These are phyloP conservation scores for Didymella glomerata DNA, from an alignment of 2,329 filamentous ascomycete species.

Conservation along the genomic window DNA sequence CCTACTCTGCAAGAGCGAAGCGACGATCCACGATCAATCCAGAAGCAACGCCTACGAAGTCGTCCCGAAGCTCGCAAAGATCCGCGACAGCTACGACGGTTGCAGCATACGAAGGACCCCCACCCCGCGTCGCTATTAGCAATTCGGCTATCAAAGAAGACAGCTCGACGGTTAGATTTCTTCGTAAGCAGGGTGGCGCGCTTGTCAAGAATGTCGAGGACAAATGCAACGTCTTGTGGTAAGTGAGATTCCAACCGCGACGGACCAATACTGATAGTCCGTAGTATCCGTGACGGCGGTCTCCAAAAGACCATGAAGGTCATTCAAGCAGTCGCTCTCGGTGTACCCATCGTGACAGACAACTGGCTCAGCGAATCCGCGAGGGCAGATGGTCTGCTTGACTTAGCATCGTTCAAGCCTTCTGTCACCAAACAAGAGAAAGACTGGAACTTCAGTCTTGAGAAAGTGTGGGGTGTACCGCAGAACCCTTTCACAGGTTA, in stretches of 20 bases:
- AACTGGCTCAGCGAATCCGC: constrained; percentile 56
- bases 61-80: constrained; percentile 31
- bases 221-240: constrained; percentile 47
- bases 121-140: constrained; percentile 46
- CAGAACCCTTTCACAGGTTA: constrained; percentile 58
- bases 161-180: constrained; percentile 41
- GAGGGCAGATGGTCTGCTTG: constrained; percentile 48
- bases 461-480: constrained; percentile 43
- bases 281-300: constrained; percentile 50
- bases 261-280: constrained; percentile 23
- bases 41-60: constrained; percentile 27
- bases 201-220: constrained; percentile 45
- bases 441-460: constrained; percentile 52
- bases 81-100: constrained; percentile 19
- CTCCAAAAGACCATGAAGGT: constrained; percentile 58
- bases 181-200: constrained; percentile 45
- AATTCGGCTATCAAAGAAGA: constrained; percentile 41
- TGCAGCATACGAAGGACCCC: constrained; percentile 34
- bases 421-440: constrained; percentile 45
- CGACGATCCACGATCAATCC: constrained; percentile 15
- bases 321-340: constrained; percentile 54
- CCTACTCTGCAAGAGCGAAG: constrained; percentile 22
- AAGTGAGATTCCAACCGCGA: constrained; percentile 13
- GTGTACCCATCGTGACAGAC: constrained; percentile 58
- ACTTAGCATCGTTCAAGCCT: constrained; percentile 47